phyloP scores from a whole-genome alignment of 2,329 filamentous ascomycete species.

The Thyridium curvatum region DNA sequence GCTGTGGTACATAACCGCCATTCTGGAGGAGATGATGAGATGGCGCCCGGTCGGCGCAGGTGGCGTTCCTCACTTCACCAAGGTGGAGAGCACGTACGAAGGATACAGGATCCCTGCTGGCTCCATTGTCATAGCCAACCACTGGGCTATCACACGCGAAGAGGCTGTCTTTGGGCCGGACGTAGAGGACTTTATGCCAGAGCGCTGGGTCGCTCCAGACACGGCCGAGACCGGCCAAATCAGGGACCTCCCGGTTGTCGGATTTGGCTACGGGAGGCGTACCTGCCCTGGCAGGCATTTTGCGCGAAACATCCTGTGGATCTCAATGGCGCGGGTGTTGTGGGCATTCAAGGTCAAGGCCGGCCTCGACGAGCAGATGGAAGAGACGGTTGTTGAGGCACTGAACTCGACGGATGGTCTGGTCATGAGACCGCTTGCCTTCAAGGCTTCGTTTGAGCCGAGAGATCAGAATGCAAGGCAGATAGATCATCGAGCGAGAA shows the following conservation, averaged over 20 bases:
- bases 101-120: conserved; percentile 1
- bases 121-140: conserved; percentile 6
- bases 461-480: background rate
- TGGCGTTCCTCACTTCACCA: background rate
- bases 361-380: background rate
- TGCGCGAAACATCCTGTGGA: conserved; percentile 5
- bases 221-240: background rate
- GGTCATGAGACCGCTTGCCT: background rate
- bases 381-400: background rate
- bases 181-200: conserved; percentile 6
- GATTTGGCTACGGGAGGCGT: conserved; percentile 6
- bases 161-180: conserved; percentile 3
- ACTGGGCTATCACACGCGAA: conserved; percentile 8
- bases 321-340: conserved; percentile 4
- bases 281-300: conserved; percentile 6
- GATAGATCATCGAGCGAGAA: background rate
- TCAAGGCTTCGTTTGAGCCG: background rate
- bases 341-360: conserved; percentile 7
- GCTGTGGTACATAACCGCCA: background rate
- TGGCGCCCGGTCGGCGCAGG: background rate
- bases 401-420: too few relatives aligned
- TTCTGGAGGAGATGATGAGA: background rate
- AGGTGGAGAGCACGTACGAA: background rate
- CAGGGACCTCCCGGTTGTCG: conserved; percentile 3
- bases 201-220: background rate